Percentiles rank a stretch among this genome's conserved stretches.
Evolutionary conservation across 176 grass and related monocot species (phyloP).

Genomic region (Pontederia paniculata): DNA sequence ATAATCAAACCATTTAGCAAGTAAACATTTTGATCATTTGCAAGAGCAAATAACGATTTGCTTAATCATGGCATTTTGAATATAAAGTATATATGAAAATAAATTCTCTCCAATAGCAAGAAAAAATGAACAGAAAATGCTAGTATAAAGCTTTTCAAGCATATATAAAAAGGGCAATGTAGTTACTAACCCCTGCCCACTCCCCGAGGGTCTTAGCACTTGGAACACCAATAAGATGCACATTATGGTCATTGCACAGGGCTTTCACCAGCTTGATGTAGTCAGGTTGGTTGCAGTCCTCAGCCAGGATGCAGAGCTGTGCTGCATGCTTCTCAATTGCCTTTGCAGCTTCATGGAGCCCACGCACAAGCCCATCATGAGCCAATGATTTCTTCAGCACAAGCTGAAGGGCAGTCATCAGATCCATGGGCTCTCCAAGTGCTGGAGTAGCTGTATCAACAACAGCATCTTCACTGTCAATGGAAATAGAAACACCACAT

Average conservation of each 20-base stretch:
- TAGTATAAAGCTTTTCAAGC: neutral
- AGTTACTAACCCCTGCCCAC: constrained; percentile 11
- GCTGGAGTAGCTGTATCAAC: neutral
- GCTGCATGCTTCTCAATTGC: constrained; percentile 9
- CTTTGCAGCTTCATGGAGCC: constrained; percentile 8
- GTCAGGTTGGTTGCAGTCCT: constrained; percentile 8
- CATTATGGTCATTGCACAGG: constrained; percentile 7
- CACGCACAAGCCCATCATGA: constrained; percentile 9
- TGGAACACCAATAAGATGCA: neutral
- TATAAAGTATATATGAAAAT: neutral
- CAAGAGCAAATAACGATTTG: too few relatives aligned
- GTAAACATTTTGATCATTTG: too few relatives aligned
- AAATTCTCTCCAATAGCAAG: neutral
- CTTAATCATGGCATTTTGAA: too few relatives aligned
- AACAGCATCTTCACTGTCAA: neutral
- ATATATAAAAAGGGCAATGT: neutral
- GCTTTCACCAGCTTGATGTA: constrained; percentile 11
- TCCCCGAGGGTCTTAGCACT: constrained; percentile 7
- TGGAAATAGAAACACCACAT: too few relatives aligned
- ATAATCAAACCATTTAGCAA: too few relatives aligned
- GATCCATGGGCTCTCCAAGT: constrained; percentile 11
- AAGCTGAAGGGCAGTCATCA: constrained; percentile 10
- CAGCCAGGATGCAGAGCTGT: constrained; percentile 9
- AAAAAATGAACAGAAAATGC: neutral
- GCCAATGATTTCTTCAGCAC: constrained; percentile 11